Conservation (phyloP, 805 yeast species). For the Tetrapisispora phaffii region DNA sequence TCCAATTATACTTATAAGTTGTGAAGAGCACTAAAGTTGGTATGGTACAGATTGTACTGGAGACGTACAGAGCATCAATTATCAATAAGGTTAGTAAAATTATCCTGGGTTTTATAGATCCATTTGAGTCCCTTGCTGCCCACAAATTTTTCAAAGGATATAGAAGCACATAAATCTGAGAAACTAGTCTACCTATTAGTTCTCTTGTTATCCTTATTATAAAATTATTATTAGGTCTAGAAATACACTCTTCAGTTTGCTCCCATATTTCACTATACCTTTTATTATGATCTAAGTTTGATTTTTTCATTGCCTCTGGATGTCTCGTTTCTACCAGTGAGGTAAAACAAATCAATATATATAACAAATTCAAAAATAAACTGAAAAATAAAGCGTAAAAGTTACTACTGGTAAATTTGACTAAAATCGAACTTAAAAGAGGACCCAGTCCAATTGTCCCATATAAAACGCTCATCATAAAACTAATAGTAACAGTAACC, state of each 20-base stretch:
- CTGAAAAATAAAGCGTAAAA: slow-evolving; percentile 28
- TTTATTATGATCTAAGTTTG: slow-evolving; percentile 17
- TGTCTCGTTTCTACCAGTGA: slow-evolving; percentile 60
- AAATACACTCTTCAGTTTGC: neutral
- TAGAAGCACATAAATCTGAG: slow-evolving; percentile 20
- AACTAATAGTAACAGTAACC: slow-evolving; percentile 50
- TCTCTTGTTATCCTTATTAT: neutral
- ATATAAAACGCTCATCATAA: slow-evolving; percentile 48
- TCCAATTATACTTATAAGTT: slow-evolving; percentile 45
- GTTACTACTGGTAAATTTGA: slow-evolving; percentile 22
- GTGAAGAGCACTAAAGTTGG: slow-evolving; percentile 43
- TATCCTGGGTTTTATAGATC: slow-evolving; percentile 31
- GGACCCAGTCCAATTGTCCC: slow-evolving; percentile 62
- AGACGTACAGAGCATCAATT: slow-evolving; percentile 37
- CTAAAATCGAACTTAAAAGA: slow-evolving; percentile 38
- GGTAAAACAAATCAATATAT: slow-evolving; percentile 29
- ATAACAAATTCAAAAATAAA: slow-evolving; percentile 23
- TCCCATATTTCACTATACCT: slow-evolving; percentile 1
- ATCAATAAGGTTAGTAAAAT: slow-evolving; percentile 41
- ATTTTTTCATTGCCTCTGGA: slow-evolving; percentile 39
- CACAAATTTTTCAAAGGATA: slow-evolving; percentile 47
- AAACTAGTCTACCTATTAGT: neutral
- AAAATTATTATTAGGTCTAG: neutral
- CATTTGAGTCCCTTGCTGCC: slow-evolving; percentile 31
- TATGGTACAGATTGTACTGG: slow-evolving; percentile 25